Base-by-base conservation (phyloP, 306 rosid species). In the Prosopis cineraria region DNA sequence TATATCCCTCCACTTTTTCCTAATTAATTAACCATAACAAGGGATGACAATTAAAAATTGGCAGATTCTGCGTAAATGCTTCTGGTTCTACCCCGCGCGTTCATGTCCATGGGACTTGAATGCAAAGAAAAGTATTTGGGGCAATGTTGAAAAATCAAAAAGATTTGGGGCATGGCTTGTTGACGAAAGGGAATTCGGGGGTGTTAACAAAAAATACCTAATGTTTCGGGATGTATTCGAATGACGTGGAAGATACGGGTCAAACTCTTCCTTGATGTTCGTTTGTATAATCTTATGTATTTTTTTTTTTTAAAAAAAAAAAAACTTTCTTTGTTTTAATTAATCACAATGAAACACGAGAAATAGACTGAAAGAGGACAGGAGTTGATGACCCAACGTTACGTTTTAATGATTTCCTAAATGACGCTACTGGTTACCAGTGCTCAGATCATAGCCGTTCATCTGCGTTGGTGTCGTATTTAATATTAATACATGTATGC, bases 231-330 rank as follows among this genome's bases (percentile, higher is more conserved):
- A 78, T 50, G 44, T 75, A 39, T 67, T 27, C 9, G 37, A 16
- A 53, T 79, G 87, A 79, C 83, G 88, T 85, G 88, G 88, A 8
- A 27, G 52, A 7, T 63, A 70, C 82, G 80, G 76, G 81, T 74
- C 75, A 59, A 17, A 76, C 69, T 55, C 25, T 72, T 69, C 70
- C 40, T 16, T 24, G 47, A 55, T 10, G 33, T 74, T 67, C 45
- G 60, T 43, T 31, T 50, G 10, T 16, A 13, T 10, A 34, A n/a
- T n/a, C n/a, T n/a, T n/a, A n/a, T n/a, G n/a, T n/a, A n/a, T n/a
- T n/a, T n/a, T n/a, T n/a, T n/a, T 24, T 53, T 66, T 34, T 36
- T 39, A 12, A 39, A 52, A 13, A 79, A 67, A 67, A 67, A 64
- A 31, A 34, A 72, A 29, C 0, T 0, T 20, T 48, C 17, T 47